A percentile compares a stretch with the other conserved stretches of the same genome.
Conservation (phyloP, 257 asterid genomes). For the Penstemon davidsonii region DNA sequence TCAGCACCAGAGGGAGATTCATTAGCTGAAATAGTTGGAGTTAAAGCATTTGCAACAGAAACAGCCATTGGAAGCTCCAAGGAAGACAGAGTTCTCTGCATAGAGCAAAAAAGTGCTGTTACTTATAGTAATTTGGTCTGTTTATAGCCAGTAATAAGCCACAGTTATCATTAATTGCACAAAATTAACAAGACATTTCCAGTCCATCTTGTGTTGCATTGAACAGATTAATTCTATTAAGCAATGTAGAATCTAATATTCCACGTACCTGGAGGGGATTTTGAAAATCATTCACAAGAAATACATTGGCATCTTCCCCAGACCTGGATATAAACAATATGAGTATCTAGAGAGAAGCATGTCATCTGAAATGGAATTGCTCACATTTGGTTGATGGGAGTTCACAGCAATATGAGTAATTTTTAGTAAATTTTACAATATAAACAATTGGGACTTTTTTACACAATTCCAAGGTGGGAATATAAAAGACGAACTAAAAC, state of each 20-base stretch:
- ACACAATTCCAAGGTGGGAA: constrained; percentile 5
- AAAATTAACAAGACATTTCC: constrained; percentile 7
- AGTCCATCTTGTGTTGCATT: constrained; percentile 6
- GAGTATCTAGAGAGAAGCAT: constrained; percentile 9
- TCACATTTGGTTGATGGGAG: neutral
- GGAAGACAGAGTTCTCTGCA: constrained; percentile 85
- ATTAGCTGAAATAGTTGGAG: constrained; percentile 43
- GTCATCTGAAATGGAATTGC: constrained; percentile 6
- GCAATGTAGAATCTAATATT: constrained; percentile 24
- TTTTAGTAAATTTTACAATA: neutral
- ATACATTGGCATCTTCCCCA: constrained; percentile 89
- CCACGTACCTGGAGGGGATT: constrained; percentile 88
- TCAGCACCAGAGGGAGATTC: constrained; percentile 45
- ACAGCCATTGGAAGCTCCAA: constrained; percentile 87
- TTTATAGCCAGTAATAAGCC: constrained; percentile 11
- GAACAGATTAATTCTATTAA: neutral
- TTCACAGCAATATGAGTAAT: neutral
- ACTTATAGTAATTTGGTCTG: constrained; percentile 18
- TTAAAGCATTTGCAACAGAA: constrained; percentile 50
- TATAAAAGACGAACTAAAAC: neutral
- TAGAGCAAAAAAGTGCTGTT: constrained; percentile 24
- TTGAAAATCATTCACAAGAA: constrained; percentile 89
- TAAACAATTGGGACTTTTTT: neutral
- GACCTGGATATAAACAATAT: constrained; percentile 63
- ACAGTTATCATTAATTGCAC: constrained; percentile 10